Conservation (phyloP, 2,329 filamentous ascomycete genomes). For the Coniochaeta prunicola region DNA sequence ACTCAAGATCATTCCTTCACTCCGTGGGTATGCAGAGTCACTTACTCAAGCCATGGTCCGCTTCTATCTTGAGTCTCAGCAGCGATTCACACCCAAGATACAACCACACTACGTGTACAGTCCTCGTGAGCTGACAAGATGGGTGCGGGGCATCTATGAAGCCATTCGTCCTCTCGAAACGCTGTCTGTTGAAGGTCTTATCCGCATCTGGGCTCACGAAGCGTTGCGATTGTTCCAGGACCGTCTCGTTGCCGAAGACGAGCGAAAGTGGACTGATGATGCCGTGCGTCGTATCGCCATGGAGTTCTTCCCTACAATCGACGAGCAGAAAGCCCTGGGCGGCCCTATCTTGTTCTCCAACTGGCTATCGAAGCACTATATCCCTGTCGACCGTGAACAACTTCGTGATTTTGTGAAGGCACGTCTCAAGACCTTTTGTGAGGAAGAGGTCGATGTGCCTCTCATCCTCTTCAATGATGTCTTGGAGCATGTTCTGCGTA, state of each 20-base stretch:
- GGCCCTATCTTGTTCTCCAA: conserved; percentile 97
- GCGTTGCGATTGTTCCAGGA: conserved; percentile 95
- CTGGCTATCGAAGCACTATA: conserved; percentile 98
- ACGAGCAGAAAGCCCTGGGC: conserved; percentile 80
- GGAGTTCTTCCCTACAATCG: conserved; percentile 91
- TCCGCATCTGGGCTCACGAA: conserved; percentile 97
- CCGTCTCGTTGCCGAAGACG: conserved; percentile 87
- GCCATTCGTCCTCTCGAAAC: conserved; percentile 88
- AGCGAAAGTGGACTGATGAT: conserved; percentile 91
- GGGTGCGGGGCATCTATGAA: conserved; percentile 96
- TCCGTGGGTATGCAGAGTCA: conserved; percentile 91
- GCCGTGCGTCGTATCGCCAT: conserved; percentile 79
- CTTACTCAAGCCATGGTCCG: conserved; percentile 97
- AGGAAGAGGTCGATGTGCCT: conserved; percentile 97
- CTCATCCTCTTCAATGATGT: conserved; percentile 99
- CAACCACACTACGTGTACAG: conserved; percentile 99
- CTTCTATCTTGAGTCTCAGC: conserved; percentile 91
- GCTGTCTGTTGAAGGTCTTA: conserved; percentile 80
- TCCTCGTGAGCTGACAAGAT: conserved; percentile 93
- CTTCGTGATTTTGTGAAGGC: conserved; percentile 97
- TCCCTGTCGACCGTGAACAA: conserved; percentile 91
- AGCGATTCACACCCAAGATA: conserved; percentile 89
- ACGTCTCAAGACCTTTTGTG: conserved; percentile 94
- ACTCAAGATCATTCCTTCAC: conserved; percentile 88
- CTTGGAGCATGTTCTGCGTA: conserved; percentile 93